Evolutionary conservation across 495 filamentous ascomycete genomes (phyloP), one percentile per base, ranked within the genome.

Genomic region (Aspergillus cavernicola): DNA sequence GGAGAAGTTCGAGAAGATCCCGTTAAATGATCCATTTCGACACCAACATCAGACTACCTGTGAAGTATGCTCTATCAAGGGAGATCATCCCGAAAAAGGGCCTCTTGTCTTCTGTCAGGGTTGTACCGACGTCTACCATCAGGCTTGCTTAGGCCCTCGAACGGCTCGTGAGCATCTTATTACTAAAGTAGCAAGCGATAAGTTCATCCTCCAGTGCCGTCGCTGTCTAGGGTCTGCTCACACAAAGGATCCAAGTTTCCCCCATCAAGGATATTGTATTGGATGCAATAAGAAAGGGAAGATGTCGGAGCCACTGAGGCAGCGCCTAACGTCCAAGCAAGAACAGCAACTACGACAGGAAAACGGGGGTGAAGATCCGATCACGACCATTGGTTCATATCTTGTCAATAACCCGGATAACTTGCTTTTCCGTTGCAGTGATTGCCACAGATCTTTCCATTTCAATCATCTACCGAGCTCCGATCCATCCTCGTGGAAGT

Each of bases 131-230:
- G 76, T 87, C 0, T 96, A 89, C 56, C 95, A 99, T 61, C 85
- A 87, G 59, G 62, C 58, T 28, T 99, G 95, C 63, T 74, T 99
- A 12, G 89, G 91, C 16, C 66, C 73, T n/a, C 83, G 92, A 15
- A 79, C 72, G 26, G 66, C 57, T 10, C 79, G 95, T 37, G 90
- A 96, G 5, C 93, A 97, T 68, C 74, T 92, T n/a, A 89, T 95
- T 20, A 97, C 93, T n/a, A 97, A 96, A 66, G 73, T 97, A 41
- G 82, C 71, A 4, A 72, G 83, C 4, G 83, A 85, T 12, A 73
- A 86, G 13, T 97, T 93, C 59, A 84, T 97, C 33, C 71, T 97
- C 31, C 95, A 99, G 65, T 99, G 95, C 66, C 84, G 82, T 51
- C 87, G 85, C 36, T 99, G 95, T 61, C 73, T 97, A 37, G 83